Conservation (phyloP, 2,329 filamentous ascomycete species). For the Hortaea sp. region DNA sequence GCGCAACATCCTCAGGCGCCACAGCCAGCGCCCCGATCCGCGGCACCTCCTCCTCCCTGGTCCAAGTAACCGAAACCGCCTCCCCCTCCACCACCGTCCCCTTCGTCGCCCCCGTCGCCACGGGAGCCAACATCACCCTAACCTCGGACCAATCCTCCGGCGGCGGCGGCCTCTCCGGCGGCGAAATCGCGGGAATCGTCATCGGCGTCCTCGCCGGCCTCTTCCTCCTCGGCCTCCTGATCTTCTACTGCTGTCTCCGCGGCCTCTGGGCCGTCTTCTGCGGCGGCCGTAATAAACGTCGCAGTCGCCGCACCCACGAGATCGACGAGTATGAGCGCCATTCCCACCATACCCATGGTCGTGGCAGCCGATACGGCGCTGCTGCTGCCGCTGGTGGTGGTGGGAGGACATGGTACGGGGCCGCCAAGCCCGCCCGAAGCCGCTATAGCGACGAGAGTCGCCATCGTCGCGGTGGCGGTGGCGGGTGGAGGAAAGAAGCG, state of each 20-base stretch:
- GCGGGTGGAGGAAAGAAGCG: constrained; percentile 10
- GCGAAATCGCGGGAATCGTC: constrained; percentile 73
- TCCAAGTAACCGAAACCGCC: constrained; percentile 40
- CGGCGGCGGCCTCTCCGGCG: constrained; percentile 47
- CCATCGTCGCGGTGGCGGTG: constrained; percentile 26
- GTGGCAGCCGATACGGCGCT: constrained; percentile 21
- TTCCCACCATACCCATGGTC: constrained; percentile 45
- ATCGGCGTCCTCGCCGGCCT: constrained; percentile 62
- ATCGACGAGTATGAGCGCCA: constrained; percentile 54
- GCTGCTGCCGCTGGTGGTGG: constrained; percentile 19
- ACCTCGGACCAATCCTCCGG: constrained; percentile 19
- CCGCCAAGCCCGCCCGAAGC: constrained; percentile 18
- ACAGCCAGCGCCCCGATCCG: constrained; percentile 43
- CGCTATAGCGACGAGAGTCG: constrained; percentile 20
- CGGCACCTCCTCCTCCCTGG: constrained; percentile 45
- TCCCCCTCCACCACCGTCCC: constrained; percentile 38
- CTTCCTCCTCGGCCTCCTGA: constrained; percentile 56
- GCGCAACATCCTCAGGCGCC: constrained; percentile 38
- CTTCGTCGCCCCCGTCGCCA: constrained; percentile 44
- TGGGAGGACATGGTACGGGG: constrained; percentile 40
- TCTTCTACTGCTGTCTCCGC: constrained; percentile 59
- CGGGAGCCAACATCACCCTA: constrained; percentile 37
- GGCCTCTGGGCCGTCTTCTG: constrained; percentile 52
- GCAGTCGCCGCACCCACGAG: constrained; percentile 42
- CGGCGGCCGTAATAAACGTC: constrained; percentile 36